Percentiles rank a stretch among this genome's conserved stretches.
Conservation (phyloP, 495 filamentous ascomycete genomes). For the Penicillium angulare region DNA sequence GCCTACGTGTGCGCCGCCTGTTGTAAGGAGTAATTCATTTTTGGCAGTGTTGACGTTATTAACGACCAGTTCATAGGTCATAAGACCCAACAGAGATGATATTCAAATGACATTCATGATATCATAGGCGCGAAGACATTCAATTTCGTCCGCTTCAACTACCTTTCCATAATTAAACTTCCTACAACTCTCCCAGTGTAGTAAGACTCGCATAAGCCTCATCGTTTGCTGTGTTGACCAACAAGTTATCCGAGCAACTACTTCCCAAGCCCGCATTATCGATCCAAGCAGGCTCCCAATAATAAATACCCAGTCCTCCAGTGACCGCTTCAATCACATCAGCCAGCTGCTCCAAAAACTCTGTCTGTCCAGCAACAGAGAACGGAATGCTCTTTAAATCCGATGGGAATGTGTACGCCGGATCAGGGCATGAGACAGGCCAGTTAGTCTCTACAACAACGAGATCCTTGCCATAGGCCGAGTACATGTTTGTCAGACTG, state of each 20-base stretch:
- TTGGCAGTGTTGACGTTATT: no score
- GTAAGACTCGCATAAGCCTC: conserved; percentile 31
- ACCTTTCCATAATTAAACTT: no score
- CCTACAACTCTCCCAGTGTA: conserved; percentile 30
- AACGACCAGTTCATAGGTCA: no score
- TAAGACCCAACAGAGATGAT: no score
- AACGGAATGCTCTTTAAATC: conserved; percentile 58
- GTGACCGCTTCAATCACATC: conserved; percentile 48
- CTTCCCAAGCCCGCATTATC: conserved; percentile 60
- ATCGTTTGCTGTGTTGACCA: conserved; percentile 37
- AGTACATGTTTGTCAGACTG: conserved; percentile 57
- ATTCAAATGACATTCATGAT: no score
- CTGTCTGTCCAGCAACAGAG: conserved; percentile 57
- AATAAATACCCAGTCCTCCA: conserved; percentile 57
- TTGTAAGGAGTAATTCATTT: no score
- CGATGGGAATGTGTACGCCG: conserved; percentile 54
- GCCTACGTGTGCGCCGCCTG: no score
- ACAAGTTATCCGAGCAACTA: conserved; percentile 48
- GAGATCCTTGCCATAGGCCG: conserved; percentile 57
- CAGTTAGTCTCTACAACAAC: conserved; percentile 67
- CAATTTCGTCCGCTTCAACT: no score
- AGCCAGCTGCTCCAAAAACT: conserved; percentile 55
- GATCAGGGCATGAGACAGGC: conserved; percentile 58
- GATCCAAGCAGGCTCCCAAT: conserved; percentile 73
- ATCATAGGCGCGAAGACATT: no score